phyloP scores from a whole-genome alignment of 73 alveolate genomes.

The Stentor roeselii region DNA sequence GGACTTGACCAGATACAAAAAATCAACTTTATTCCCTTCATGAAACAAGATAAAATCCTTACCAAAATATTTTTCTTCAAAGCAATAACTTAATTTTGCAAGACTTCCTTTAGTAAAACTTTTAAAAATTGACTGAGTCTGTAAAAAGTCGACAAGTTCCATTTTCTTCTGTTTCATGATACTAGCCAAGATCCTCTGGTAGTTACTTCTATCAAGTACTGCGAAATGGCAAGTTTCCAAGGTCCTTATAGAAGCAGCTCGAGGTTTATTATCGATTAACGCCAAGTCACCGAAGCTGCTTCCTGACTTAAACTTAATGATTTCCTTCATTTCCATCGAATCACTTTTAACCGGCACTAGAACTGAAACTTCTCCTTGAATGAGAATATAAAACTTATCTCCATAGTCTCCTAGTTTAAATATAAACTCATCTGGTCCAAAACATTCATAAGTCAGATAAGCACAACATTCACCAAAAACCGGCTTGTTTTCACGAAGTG shows the following conservation, averaged over 20 bases:
- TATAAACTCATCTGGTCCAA: conserved; percentile 6
- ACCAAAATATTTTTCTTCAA: conserved; percentile 13
- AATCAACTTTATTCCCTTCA: conserved; percentile 27
- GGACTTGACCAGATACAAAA: conserved; percentile 27
- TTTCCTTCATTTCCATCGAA: conserved; percentile 4
- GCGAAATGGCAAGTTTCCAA: conserved; percentile 47
- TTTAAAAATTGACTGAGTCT: conserved; percentile 35
- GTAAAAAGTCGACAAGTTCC: conserved; percentile 25
- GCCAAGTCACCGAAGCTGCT: conserved; percentile 58
- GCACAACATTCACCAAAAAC: not conserved
- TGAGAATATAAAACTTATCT: conserved; percentile 37
- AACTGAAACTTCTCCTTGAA: no score
- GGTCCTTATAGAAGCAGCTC: conserved; percentile 53
- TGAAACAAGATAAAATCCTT: not conserved
- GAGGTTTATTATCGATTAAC: conserved; percentile 36
- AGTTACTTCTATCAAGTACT: conserved; percentile 37
- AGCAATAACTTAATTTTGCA: conserved; percentile 29
- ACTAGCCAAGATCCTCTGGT: conserved; percentile 29
- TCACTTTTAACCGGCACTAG: not conserved
- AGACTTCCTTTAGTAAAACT: conserved; percentile 34
- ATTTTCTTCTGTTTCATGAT: conserved; percentile 30
- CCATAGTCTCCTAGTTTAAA: conserved; percentile 42
- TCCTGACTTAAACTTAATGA: conserved; percentile 35
- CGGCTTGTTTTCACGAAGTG: not conserved
- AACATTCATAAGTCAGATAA: not conserved